phyloP scores from a whole-genome alignment of 164 flowering plant species.

The Echeveria elegans region DNA sequence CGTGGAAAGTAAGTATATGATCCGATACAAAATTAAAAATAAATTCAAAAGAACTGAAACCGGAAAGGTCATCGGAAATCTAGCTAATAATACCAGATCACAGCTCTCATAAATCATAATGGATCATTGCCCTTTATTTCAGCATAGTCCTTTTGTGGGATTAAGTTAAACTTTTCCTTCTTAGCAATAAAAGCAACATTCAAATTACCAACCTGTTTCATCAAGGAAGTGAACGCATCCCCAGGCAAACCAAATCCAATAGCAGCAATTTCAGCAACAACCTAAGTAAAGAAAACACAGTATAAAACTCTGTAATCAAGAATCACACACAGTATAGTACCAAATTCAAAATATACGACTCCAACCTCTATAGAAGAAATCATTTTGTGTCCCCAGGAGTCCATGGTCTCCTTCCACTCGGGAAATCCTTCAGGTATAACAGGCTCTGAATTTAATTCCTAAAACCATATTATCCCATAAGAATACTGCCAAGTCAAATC shows the following conservation, averaged over 20 bases:
- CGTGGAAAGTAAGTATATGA: too few species aligned
- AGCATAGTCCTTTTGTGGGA: neutral
- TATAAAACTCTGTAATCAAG: neutral
- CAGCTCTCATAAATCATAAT: neutral
- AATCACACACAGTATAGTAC: neutral
- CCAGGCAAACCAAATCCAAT: constrained; percentile 85
- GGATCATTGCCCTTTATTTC: neutral
- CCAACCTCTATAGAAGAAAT: constrained; percentile 76
- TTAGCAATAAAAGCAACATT: too few species aligned
- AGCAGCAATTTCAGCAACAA: constrained; percentile 97
- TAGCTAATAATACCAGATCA: too few species aligned
- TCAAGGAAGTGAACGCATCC: constrained; percentile 88
- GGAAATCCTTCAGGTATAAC: constrained; percentile 95
- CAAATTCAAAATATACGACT: too few species aligned
- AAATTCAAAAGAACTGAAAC: neutral
- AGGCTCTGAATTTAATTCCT: constrained; percentile 95
- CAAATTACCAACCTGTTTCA: constrained; percentile 57
- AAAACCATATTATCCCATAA: neutral
- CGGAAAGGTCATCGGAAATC: too few species aligned
- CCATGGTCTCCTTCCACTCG: constrained; percentile 96
- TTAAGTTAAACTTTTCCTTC: too few species aligned
- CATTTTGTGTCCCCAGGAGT: constrained; percentile 92
- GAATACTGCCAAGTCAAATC: neutral
- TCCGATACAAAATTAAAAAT: too few species aligned
- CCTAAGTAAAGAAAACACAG: constrained; percentile 30